Conservation (phyloP, 1,284 basidiomycete species). For the Microbotryum intermedium region DNA sequence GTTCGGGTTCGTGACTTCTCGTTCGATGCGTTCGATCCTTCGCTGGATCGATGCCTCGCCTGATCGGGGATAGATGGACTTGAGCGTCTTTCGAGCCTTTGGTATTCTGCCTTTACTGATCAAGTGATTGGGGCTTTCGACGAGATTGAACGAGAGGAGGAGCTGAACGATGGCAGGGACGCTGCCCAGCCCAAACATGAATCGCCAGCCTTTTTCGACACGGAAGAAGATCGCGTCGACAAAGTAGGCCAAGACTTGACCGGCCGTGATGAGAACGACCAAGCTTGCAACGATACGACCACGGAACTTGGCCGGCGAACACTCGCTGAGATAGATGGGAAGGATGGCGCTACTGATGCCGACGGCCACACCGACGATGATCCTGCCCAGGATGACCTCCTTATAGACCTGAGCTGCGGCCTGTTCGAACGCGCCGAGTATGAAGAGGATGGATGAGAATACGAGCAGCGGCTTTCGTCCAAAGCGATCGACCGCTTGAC, state of each 20-base stretch:
- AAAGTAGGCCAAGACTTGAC: constrained; percentile 37
- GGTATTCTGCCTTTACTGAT: constrained; percentile 49
- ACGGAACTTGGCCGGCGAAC: constrained; percentile 40
- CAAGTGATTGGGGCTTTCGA: constrained; percentile 66
- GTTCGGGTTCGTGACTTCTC: constrained; percentile 37
- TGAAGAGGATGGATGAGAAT: constrained; percentile 33
- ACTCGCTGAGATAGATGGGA: constrained; percentile 41
- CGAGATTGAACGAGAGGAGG: constrained; percentile 54
- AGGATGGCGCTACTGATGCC: constrained; percentile 38
- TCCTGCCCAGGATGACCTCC: constrained; percentile 37
- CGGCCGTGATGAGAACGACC: constrained; percentile 32
- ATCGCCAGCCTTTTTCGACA: constrained; percentile 38
- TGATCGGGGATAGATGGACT: constrained; percentile 49
- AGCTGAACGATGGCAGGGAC: constrained; percentile 46
- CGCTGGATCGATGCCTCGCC: constrained; percentile 33
- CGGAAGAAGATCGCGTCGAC: constrained; percentile 36
- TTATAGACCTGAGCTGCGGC: constrained; percentile 32
- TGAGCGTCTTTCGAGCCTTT: constrained; percentile 49
- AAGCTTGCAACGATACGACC: constrained; percentile 41
- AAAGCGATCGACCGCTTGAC: constrained; percentile 35
- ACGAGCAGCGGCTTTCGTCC: constrained; percentile 40
- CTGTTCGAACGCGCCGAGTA: constrained; percentile 37
- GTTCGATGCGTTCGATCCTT: constrained; percentile 52
- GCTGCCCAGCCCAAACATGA: constrained; percentile 41
- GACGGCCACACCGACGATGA: constrained; percentile 42